A percentile compares a stretch with the other conserved stretches of the same genome.
phyloP scores from a whole-genome alignment of 208 protist genomes.

The Crithidia sp. region DNA sequence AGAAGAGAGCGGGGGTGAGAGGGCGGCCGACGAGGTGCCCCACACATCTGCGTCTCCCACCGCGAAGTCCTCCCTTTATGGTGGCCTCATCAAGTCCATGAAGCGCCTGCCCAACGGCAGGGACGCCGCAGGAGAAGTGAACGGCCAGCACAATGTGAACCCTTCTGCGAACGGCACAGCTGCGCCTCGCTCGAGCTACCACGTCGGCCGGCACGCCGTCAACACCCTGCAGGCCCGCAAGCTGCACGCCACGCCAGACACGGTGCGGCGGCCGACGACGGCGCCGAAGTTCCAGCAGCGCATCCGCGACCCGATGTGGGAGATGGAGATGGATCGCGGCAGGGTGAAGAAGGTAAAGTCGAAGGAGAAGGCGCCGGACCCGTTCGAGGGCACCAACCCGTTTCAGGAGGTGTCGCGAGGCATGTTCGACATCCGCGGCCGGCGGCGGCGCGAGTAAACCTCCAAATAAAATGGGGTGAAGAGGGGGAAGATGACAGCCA shows the following conservation, averaged over 20 bases:
- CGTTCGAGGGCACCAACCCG: constrained; percentile 40
- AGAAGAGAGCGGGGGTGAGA: neutral
- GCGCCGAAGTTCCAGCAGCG: constrained; percentile 81
- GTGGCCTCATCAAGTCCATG: constrained; percentile 62
- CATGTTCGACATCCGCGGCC: constrained; percentile 49
- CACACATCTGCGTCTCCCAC: neutral
- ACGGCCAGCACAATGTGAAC: neutral
- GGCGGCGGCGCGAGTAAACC: constrained; percentile 26
- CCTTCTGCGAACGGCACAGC: neutral
- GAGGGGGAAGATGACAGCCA: neutral
- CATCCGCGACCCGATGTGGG: constrained; percentile 79
- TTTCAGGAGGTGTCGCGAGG: constrained; percentile 50
- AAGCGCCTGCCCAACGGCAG: constrained; percentile 19
- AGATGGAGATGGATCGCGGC: constrained; percentile 89
- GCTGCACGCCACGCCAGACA: constrained; percentile 40
- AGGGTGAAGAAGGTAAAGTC: constrained; percentile 81
- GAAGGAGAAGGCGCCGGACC: constrained; percentile 35
- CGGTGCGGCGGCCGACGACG: constrained; percentile 45
- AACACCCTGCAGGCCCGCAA: constrained; percentile 42
- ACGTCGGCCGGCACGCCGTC: constrained; percentile 52
- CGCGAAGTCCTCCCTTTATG: constrained; percentile 37
- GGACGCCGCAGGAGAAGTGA: neutral
- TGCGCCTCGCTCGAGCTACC: constrained; percentile 1
- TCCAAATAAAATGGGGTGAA: neutral
- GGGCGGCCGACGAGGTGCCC: neutral